Conservation (phyloP, 1,284 basidiomycete genomes). For the Trichosporon sp. region DNA sequence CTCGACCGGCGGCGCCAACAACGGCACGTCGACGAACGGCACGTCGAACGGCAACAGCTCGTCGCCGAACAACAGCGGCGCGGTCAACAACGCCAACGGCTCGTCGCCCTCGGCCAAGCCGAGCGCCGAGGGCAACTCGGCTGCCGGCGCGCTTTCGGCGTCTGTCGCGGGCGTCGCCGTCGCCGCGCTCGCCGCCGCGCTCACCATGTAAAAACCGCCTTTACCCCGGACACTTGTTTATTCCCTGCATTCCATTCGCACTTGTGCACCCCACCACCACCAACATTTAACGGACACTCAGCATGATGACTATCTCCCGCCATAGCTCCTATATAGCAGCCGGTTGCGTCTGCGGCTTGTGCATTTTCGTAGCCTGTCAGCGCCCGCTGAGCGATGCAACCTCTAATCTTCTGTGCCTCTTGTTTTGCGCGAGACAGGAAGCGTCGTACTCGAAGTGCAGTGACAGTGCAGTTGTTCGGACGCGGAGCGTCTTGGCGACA, state of each 20-base stretch:
- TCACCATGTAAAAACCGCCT: conserved; percentile 7
- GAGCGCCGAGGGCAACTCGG: not conserved
- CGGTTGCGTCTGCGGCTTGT: not conserved
- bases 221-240: not conserved
- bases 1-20: not conserved
- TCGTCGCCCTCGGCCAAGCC: not conserved
- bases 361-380: not conserved
- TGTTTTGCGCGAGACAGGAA: too few species aligned
- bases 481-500: too few species aligned
- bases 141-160: not conserved
- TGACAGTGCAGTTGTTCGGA: too few species aligned
- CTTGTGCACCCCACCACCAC: not conserved
- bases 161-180: conserved; percentile 6
- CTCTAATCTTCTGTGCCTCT: not conserved
- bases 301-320: not conserved
- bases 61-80: conserved; percentile 16
- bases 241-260: not conserved
- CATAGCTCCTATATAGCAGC: not conserved
- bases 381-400: not conserved
- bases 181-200: conserved; percentile 5
- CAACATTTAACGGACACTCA: not conserved
- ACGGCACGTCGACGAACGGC: too few species aligned
- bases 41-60: too few species aligned
- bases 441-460: too few species aligned
- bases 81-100: conserved; percentile 6